These are phyloP conservation scores for Pleurotus pulmonarius DNA, from an alignment of 768 basidiomycete species.

Conservation along the genomic window DNA sequence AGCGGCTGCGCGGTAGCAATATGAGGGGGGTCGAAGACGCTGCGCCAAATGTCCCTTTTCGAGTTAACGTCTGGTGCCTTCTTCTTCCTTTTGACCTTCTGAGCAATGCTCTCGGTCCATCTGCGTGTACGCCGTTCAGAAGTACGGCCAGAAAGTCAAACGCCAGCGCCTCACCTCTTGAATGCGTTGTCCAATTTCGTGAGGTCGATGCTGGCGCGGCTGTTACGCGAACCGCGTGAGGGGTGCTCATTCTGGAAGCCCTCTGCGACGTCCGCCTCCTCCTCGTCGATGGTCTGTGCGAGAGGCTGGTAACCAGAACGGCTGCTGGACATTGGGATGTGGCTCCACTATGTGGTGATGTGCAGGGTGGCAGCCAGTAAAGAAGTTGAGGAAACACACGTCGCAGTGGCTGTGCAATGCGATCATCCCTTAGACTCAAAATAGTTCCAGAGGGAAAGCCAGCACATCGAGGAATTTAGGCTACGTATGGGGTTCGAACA, in stretches of 20 bases:
- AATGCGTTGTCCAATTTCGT: conserved; percentile 79
- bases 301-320: conserved; percentile 49
- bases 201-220: conserved; percentile 72
- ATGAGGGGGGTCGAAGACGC: conserved; percentile 71
- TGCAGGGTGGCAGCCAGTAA: background rate
- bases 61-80: conserved; percentile 52
- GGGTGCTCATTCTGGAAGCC: conserved; percentile 17
- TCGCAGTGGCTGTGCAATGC: conserved; percentile 9
- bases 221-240: conserved; percentile 30
- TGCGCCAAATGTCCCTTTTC: conserved; percentile 73
- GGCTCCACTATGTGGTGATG: background rate
- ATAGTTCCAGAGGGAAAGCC: no score
- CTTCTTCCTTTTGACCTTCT: conserved; percentile 80
- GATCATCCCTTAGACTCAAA: background rate
- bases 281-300: conserved; percentile 36
- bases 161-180: conserved; percentile 50
- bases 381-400: conserved; percentile 1
- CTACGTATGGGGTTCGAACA: no score
- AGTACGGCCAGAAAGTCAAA: background rate
- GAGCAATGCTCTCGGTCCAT: conserved; percentile 85
- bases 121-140: conserved; percentile 27
- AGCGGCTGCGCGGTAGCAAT: conserved; percentile 26
- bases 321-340: conserved; percentile 21
- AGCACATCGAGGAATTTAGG: no score
- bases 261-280: conserved; percentile 36